phyloP scores from a whole-genome alignment of 2,329 filamentous ascomycete species.

The Microsporum ferrugineum region DNA sequence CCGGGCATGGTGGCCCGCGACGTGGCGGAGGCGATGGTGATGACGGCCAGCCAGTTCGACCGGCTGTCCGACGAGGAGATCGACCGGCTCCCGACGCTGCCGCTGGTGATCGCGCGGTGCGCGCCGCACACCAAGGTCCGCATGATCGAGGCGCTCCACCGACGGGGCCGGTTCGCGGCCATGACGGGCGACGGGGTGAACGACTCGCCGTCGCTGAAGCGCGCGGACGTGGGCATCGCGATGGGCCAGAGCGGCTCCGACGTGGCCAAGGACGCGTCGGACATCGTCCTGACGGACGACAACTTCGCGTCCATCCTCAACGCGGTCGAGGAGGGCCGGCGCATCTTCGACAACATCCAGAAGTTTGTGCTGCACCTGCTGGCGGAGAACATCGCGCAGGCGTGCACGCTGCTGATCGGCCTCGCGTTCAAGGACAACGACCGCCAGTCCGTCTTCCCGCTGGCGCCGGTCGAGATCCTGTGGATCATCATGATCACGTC shows the following conservation, averaged over 20 bases:
- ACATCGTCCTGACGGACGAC: constrained; percentile 19
- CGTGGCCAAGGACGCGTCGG: constrained; percentile 66
- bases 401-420: constrained; percentile 67
- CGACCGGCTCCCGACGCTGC: constrained; percentile 45
- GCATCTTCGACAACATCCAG: constrained; percentile 83
- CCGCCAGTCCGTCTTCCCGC: constrained; percentile 69
- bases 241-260: constrained; percentile 75
- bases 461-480: constrained; percentile 74
- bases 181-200: constrained; percentile 90
- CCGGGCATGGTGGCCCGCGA: constrained; percentile 48
- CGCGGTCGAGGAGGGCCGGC: constrained; percentile 69
- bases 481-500: constrained; percentile 95
- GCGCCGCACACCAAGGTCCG: constrained; percentile 60
- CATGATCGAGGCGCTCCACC: constrained; percentile 58
- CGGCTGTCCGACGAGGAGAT: constrained; percentile 63
- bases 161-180: constrained; percentile 59
- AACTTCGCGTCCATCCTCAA: constrained; percentile 71
- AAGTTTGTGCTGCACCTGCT: constrained; percentile 76
- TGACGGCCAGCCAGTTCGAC: constrained; percentile 69
- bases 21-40: constrained; percentile 58
- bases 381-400: constrained; percentile 72
- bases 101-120: constrained; percentile 49
- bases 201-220: constrained; percentile 69
- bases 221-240: constrained; percentile 75
- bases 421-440: constrained; percentile 65